phyloP scores from a whole-genome alignment of 257 asterid species.

The Coffea eugenioides region DNA sequence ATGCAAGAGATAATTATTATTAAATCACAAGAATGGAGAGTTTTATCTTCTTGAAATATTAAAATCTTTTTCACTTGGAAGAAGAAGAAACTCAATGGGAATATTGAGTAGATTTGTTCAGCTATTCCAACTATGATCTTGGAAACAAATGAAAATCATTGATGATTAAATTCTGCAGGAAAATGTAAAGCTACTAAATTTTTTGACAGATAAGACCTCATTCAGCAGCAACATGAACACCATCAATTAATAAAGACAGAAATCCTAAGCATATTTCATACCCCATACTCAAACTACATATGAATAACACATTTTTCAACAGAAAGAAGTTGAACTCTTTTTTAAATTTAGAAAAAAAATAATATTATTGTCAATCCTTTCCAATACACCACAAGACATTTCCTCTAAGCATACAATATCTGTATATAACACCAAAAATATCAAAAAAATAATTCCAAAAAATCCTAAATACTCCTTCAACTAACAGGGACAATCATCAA shows the following conservation, averaged over 20 bases:
- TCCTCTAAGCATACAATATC: too few relatives aligned
- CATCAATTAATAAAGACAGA: constrained; percentile 5
- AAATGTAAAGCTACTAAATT: constrained; percentile 14
- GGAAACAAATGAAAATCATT: constrained; percentile 17
- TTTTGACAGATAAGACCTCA: constrained; percentile 4
- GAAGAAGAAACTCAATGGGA: constrained; percentile 86
- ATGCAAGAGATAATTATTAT: constrained; percentile 8
- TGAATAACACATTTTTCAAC: too few relatives aligned
- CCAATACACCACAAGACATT: too few relatives aligned
- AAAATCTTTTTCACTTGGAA: constrained; percentile 53
- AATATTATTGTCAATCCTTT: too few relatives aligned
- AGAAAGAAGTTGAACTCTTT: too few relatives aligned
- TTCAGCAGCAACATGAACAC: constrained; percentile 17
- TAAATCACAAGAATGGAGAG: constrained; percentile 14
- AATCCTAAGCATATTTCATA: constrained; percentile 20
- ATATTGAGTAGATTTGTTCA: constrained; percentile 82
- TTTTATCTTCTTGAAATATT: constrained; percentile 14
- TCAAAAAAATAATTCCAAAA: not conserved
- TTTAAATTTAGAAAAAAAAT: too few relatives aligned
- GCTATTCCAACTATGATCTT: constrained; percentile 81
- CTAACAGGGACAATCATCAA: not conserved
- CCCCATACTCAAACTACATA: too few relatives aligned
- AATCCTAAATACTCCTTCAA: not conserved
- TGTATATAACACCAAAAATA: too few relatives aligned
- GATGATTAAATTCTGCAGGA: constrained; percentile 14